phyloP scores from a whole-genome alignment of 2,329 filamentous ascomycete species.

The Xylariomycetidae sp. region DNA sequence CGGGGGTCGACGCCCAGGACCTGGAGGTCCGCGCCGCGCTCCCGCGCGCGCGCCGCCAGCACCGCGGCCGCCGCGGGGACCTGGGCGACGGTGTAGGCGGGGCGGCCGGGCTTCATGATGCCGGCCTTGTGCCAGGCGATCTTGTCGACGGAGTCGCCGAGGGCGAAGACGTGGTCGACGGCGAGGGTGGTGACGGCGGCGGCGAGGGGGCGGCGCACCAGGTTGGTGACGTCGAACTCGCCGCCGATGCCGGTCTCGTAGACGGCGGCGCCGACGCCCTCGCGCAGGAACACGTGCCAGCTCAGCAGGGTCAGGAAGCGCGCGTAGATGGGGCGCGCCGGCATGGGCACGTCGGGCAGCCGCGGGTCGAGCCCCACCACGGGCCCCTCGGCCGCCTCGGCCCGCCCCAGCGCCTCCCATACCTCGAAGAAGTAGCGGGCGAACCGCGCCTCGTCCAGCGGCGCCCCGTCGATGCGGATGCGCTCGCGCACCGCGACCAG shows the following conservation, averaged over 20 bases:
- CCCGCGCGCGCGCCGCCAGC: conserved; percentile 42
- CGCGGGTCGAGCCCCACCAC: conserved; percentile 18
- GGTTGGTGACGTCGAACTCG: conserved; percentile 63
- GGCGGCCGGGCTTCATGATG: conserved; percentile 56
- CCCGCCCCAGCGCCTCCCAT: conserved; percentile 49
- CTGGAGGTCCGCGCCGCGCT: conserved; percentile 43
- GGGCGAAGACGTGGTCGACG: conserved; percentile 59
- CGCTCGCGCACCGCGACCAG: conserved; percentile 62
- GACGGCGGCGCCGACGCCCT: conserved; percentile 56
- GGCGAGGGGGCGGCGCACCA: conserved; percentile 51
- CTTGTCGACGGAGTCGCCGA: conserved; percentile 57
- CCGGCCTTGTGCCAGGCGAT: conserved; percentile 73
- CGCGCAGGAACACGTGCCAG: conserved; percentile 59
- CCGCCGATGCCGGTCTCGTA: conserved; percentile 64
- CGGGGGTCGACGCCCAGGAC: conserved; percentile 42
- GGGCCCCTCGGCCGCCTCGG: conserved; percentile 23
- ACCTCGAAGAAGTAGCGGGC: conserved; percentile 63
- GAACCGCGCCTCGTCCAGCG: conserved; percentile 54
- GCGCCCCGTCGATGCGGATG: conserved; percentile 54
- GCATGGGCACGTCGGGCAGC: conserved; percentile 19
- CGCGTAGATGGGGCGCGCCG: conserved; percentile 49
- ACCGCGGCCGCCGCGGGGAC: conserved; percentile 38
- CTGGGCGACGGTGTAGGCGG: conserved; percentile 54
- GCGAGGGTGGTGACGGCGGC: conserved; percentile 60
- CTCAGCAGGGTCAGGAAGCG: conserved; percentile 60